Evolutionary conservation across 2,329 filamentous ascomycete species (phyloP).

Genomic region (Aspergillus thermomutatus): DNA sequence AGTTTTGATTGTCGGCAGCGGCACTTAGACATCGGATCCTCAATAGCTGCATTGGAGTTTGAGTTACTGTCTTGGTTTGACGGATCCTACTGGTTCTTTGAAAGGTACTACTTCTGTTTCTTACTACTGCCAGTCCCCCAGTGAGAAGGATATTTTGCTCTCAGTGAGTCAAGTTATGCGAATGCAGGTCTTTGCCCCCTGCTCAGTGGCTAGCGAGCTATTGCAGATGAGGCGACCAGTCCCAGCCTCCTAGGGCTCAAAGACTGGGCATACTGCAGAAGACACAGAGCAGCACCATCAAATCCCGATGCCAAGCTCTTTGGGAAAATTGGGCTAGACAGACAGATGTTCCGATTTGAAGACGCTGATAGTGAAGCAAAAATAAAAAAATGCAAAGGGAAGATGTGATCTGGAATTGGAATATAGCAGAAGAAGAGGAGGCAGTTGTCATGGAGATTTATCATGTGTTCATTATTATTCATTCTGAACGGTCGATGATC

Average conservation of each 20-base stretch:
- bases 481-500: background rate
- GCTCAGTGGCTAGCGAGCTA: background rate
- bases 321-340: background rate
- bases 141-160: background rate
- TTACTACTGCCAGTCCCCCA: background rate
- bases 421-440: background rate
- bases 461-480: background rate
- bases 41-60: background rate
- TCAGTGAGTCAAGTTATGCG: background rate
- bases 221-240: slow-evolving; percentile 23
- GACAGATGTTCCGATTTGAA: background rate
- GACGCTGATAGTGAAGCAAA: background rate
- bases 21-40: background rate
- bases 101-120: background rate
- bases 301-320: background rate
- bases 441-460: background rate
- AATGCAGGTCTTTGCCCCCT: background rate
- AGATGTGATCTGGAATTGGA: background rate
- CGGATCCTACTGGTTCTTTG: background rate
- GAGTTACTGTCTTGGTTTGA: background rate
- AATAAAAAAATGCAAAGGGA: background rate
- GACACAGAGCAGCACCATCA: background rate
- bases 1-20: background rate
- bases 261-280: slow-evolving; percentile 12
- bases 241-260: slow-evolving; percentile 12